A percentile compares a stretch with the other conserved stretches of the same genome.
Evolutionary conservation across 1,284 basidiomycete species (phyloP).

Genomic region (Phenoliferia sp.): DNA sequence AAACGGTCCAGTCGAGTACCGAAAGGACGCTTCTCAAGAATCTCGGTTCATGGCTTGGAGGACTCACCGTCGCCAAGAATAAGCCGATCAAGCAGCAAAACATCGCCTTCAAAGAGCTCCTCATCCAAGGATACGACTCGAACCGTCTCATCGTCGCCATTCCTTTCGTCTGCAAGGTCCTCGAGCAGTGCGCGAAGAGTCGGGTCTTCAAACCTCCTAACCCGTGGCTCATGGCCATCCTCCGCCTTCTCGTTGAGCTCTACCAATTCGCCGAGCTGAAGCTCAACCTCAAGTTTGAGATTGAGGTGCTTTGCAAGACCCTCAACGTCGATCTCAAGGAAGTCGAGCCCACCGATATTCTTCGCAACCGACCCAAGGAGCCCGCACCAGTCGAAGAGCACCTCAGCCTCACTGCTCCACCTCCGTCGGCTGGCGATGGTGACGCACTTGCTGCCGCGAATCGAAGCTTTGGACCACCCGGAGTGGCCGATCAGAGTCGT

Average conservation of each 20-base stretch:
- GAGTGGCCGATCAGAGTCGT: constrained; percentile 17
- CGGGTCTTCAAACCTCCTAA: constrained; percentile 93
- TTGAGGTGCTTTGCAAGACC: constrained; percentile 92
- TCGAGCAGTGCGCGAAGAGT: constrained; percentile 84
- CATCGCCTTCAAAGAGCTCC: constrained; percentile 90
- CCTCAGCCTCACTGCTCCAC: constrained; percentile 51
- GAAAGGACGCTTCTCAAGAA: constrained; percentile 90
- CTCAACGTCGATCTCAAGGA: constrained; percentile 82
- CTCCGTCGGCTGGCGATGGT: constrained; percentile 53
- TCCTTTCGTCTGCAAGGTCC: constrained; percentile 95
- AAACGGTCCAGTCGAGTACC: constrained; percentile 74
- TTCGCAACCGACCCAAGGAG: constrained; percentile 58
- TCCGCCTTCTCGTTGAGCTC: constrained; percentile 86
- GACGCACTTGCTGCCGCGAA: constrained; percentile 12
- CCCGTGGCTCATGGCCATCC: constrained; percentile 95
- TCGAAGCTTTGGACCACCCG: constrained; percentile 9
- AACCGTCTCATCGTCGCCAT: constrained; percentile 90
- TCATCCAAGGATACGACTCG: constrained; percentile 91
- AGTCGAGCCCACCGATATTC: constrained; percentile 75
- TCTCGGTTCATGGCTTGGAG: constrained; percentile 90
- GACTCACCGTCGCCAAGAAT: constrained; percentile 85
- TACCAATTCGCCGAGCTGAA: constrained; percentile 97
- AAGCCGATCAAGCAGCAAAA: constrained; percentile 90
- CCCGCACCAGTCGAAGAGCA: constrained; percentile 50
- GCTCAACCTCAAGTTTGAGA: constrained; percentile 97